phyloP scores from a whole-genome alignment of 805 yeast genomes.

The Metschnikowia dekortorum region DNA sequence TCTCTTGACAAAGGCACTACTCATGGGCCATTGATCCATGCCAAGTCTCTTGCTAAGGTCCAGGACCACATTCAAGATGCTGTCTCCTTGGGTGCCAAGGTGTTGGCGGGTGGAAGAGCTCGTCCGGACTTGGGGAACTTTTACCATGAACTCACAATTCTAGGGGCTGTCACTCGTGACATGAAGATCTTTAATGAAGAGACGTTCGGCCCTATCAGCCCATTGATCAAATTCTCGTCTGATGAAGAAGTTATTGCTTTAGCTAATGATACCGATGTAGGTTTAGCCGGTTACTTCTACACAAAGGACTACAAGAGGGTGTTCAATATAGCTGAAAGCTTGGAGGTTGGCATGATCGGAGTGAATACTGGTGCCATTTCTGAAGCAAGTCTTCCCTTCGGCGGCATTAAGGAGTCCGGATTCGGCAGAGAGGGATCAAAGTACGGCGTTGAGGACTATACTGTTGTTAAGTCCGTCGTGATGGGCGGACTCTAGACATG shows the following conservation, averaged over 20 bases:
- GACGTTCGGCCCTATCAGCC: conserved; percentile 79
- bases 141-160: conserved; percentile 66
- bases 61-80: conserved; percentile 64
- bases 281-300: conserved; percentile 74
- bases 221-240: conserved; percentile 58
- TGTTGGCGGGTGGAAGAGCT: conserved; percentile 57
- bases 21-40: conserved; percentile 74
- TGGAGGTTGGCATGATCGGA: conserved; percentile 80
- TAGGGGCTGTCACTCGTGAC: conserved; percentile 52
- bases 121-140: conserved; percentile 54
- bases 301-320: conserved; percentile 52
- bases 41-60: conserved; percentile 58
- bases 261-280: conserved; percentile 68
- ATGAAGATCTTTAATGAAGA: conserved; percentile 65
- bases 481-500: conserved; percentile 8
- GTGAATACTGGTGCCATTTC: conserved; percentile 71
- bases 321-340: conserved; percentile 58
- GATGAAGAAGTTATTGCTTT: conserved; percentile 57
- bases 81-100: conserved; percentile 55
- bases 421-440: conserved; percentile 79
- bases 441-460: conserved; percentile 72
- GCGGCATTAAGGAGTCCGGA: conserved; percentile 76
- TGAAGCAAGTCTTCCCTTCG: conserved; percentile 66
- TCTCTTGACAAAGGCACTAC: conserved; percentile 57
- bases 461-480: conserved; percentile 60